Evolutionary conservation across 176 grass and related monocot genomes (phyloP).

Genomic region (Aegilops umbellulata): DNA sequence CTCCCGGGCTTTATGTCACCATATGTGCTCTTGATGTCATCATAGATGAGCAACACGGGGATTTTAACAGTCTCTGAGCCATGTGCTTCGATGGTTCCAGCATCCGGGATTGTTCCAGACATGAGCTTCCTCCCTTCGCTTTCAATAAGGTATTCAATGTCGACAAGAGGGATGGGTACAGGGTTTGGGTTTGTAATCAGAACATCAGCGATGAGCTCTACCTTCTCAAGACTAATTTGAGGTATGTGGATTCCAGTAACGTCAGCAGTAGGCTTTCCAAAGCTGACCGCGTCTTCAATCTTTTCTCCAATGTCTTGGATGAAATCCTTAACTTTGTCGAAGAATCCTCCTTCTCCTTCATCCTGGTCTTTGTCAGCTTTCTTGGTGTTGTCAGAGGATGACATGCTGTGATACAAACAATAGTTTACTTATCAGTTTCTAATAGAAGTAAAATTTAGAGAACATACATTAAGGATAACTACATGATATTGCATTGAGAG

Average conservation of each 20-base stretch:
- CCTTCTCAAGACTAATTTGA: slow-evolving; percentile 59
- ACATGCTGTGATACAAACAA: slow-evolving; percentile 26
- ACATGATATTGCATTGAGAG: not conserved
- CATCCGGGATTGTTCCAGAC: slow-evolving; percentile 69
- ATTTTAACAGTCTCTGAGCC: slow-evolving; percentile 67
- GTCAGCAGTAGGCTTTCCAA: slow-evolving; percentile 57
- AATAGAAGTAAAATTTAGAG: not conserved
- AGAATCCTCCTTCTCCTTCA: slow-evolving; percentile 42
- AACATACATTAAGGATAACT: not conserved
- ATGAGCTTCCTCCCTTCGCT: slow-evolving; percentile 63
- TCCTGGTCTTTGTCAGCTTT: slow-evolving; percentile 29
- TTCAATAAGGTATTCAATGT: slow-evolving; percentile 65
- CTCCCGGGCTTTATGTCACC: slow-evolving; percentile 76
- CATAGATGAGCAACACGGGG: slow-evolving; percentile 49
- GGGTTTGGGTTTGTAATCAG: slow-evolving; percentile 58
- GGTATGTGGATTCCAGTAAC: slow-evolving; percentile 54
- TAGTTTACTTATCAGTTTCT: not conserved
- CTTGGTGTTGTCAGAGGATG: slow-evolving; percentile 41
- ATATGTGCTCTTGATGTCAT: slow-evolving; percentile 67
- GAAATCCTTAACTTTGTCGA: slow-evolving; percentile 75
- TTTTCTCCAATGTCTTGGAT: slow-evolving; percentile 73
- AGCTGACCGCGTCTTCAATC: slow-evolving; percentile 58
- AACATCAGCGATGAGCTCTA: slow-evolving; percentile 54
- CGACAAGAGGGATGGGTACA: slow-evolving; percentile 63
- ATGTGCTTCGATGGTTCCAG: slow-evolving; percentile 68